Percentiles rank a stretch among this genome's conserved stretches.
Evolutionary conservation across 2,329 filamentous ascomycete genomes (phyloP).

Genomic region (Ceratocystis huliohia): DNA sequence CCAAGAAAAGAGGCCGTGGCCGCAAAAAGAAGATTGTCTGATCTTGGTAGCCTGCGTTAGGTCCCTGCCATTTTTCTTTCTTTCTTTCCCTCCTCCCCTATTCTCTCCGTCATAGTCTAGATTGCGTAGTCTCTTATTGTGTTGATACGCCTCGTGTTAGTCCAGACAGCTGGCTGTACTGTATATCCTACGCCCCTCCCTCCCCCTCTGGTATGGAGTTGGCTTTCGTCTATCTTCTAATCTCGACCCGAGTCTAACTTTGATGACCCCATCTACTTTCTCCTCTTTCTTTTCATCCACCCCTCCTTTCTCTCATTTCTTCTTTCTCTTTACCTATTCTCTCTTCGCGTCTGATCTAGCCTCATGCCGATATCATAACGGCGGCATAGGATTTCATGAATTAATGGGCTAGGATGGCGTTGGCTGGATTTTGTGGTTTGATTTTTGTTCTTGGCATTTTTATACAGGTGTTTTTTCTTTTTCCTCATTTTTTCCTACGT

Average conservation of each 20-base stretch:
- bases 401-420: constrained; percentile 14
- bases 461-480: constrained; percentile 3
- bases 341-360: constrained; percentile 5
- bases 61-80: not conserved
- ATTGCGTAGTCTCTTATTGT: too few species aligned
- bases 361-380: constrained; percentile 13
- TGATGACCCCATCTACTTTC: not conserved
- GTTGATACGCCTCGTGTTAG: not conserved
- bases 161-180: not conserved
- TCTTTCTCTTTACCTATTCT: constrained; percentile 2
- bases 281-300: not conserved
- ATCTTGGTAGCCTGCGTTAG: not conserved
- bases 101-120: not conserved
- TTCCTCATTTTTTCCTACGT: not conserved
- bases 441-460: constrained; percentile 1
- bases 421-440: constrained; percentile 12
- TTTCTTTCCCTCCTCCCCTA: not conserved
- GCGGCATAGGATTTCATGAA: constrained; percentile 14
- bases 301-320: not conserved
- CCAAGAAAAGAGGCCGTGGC: constrained; percentile 37
- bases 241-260: too few species aligned
- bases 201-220: too few species aligned
- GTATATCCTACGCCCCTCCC: too few species aligned
- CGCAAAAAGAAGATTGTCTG: constrained; percentile 36
- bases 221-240: too few species aligned